These are phyloP conservation scores for Mrakiaceae sp. DNA, from an alignment of 1,284 basidiomycete genomes.

Conservation along the genomic window DNA sequence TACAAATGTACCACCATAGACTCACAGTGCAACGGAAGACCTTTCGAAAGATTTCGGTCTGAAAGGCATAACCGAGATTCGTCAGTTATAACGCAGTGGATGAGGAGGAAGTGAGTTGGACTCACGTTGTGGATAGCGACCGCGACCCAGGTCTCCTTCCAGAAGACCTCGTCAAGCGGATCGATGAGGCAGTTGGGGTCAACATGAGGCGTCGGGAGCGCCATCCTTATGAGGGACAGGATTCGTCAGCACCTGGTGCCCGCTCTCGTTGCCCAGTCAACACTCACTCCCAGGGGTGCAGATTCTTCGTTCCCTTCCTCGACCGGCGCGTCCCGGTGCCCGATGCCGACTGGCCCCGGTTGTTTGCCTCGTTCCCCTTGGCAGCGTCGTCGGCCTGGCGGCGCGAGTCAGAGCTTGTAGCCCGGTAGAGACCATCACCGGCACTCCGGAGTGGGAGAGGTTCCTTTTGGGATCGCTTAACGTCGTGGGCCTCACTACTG, in stretches of 20 bases:
- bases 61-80: constrained; percentile 17
- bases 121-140: constrained; percentile 71
- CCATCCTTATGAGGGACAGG: constrained; percentile 32
- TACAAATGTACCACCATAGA: background rate
- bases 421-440: background rate
- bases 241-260: constrained; percentile 36
- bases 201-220: constrained; percentile 55
- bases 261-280: background rate
- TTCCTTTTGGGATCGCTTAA: background rate
- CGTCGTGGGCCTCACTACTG: background rate
- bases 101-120: constrained; percentile 21
- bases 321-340: background rate
- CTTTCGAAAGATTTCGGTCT: constrained; percentile 88
- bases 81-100: background rate
- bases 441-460: background rate
- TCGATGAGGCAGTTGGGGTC: constrained; percentile 73
- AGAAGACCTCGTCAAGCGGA: constrained; percentile 72
- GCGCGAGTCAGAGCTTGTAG: background rate
- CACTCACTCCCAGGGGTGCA: constrained; percentile 5
- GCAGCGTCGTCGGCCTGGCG: background rate
- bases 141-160: constrained; percentile 78
- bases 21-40: constrained; percentile 68
- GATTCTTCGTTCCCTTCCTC: background rate
- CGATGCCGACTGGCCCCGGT: background rate
- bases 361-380: background rate